These are phyloP conservation scores for Citrus unshiu DNA, from an alignment of 345 rosid genomes.

Conservation along the genomic window DNA sequence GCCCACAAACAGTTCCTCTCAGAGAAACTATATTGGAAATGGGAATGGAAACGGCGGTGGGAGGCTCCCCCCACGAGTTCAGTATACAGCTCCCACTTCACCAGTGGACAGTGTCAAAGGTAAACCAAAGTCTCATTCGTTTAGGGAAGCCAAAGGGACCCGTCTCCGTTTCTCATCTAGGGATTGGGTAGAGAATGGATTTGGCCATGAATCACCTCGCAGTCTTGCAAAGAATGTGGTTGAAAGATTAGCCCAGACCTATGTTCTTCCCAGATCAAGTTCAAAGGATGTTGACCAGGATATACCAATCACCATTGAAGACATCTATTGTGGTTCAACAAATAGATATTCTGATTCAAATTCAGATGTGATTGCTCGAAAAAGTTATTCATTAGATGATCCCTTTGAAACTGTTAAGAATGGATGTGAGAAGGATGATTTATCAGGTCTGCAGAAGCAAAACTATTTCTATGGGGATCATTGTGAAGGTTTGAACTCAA, in stretches of 20 bases:
- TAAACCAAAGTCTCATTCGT: constrained; percentile 62
- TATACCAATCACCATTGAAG: constrained; percentile 78
- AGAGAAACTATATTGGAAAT: constrained; percentile 36
- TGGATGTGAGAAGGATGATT: constrained; percentile 28
- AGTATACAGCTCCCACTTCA: constrained; percentile 60
- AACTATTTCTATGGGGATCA: constrained; percentile 24
- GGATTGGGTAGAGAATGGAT: constrained; percentile 62
- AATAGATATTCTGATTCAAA: constrained; percentile 41
- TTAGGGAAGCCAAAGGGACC: constrained; percentile 61
- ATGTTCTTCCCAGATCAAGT: constrained; percentile 44
- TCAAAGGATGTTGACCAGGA: constrained; percentile 35
- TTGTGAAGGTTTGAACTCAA: constrained; percentile 28
- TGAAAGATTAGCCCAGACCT: constrained; percentile 72
- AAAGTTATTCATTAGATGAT: constrained; percentile 39
- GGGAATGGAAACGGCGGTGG: constrained; percentile 36
- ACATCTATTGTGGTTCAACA: constrained; percentile 57
- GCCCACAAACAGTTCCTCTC: constrained; percentile 40
- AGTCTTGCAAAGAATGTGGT: constrained; percentile 83
- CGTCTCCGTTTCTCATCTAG: constrained; percentile 44
- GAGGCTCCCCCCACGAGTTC: constrained; percentile 69
- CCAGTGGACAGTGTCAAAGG: constrained; percentile 48
- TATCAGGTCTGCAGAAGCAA: constrained; percentile 30
- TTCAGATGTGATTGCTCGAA: constrained; percentile 37
- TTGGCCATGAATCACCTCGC: constrained; percentile 71
- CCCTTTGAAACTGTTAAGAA: constrained; percentile 38